phyloP scores from a whole-genome alignment of 2,329 filamentous ascomycete species.

The Scytalidium sp. region DNA sequence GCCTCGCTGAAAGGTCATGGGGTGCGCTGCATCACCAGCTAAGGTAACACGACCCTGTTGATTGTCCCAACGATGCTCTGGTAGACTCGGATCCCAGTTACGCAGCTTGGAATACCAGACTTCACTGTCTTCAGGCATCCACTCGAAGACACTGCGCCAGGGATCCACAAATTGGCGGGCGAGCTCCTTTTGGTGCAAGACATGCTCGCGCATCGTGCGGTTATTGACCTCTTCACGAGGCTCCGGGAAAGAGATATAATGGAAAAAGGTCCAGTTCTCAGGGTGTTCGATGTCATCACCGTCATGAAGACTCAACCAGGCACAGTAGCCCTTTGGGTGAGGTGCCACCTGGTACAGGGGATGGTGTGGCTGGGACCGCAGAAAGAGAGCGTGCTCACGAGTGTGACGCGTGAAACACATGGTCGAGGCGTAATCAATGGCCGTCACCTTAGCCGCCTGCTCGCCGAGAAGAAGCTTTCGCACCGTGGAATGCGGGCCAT shows the following conservation, averaged over 20 bases:
- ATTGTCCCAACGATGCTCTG: conserved; percentile 29
- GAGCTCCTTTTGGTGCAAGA: too few species aligned
- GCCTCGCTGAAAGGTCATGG: conserved; percentile 38
- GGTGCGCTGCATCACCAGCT: conserved; percentile 32
- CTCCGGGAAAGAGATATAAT: conserved; percentile 49
- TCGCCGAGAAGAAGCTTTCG: conserved; percentile 28
- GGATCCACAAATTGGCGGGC: too few species aligned
- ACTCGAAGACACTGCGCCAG: conserved; percentile 33
- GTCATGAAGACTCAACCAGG: conserved; percentile 43
- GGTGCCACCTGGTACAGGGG: conserved; percentile 39
- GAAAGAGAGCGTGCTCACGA: conserved; percentile 37
- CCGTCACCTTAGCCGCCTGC: conserved; percentile 28
- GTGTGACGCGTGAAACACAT: conserved; percentile 41
- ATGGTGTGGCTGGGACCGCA: conserved; percentile 41
- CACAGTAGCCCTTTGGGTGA: conserved; percentile 41
- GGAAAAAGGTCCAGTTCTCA: conserved; percentile 41
- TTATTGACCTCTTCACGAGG: too few species aligned
- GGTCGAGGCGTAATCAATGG: conserved; percentile 40
- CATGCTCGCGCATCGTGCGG: too few species aligned
- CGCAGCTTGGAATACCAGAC: conserved; percentile 26
- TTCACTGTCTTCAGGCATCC: conserved; percentile 27
- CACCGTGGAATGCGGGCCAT: conserved; percentile 29
- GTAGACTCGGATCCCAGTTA: conserved; percentile 30
- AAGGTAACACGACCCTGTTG: conserved; percentile 27
- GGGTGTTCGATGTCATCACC: conserved; percentile 33